Base-by-base conservation (phyloP, 208 protist species). In the Vickermania ingenoplastis region DNA sequence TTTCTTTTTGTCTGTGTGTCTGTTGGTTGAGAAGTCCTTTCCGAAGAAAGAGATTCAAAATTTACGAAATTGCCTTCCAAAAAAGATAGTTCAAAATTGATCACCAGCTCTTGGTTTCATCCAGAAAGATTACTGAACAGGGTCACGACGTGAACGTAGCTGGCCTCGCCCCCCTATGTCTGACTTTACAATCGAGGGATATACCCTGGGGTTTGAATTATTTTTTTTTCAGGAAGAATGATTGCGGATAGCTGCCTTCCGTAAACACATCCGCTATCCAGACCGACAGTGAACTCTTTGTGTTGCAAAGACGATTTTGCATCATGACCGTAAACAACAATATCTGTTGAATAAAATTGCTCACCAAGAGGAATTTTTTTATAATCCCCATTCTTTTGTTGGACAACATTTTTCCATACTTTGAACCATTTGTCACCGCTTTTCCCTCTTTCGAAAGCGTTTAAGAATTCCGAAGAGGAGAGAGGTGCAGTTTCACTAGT, bases 241-340 rank as follows among this genome's bases (percentile, higher is more conserved):
- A 89, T 49, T 0, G 66, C 68, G 11, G 83, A 86, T 30, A 92
- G 74, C 52, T 63, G 41, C 3, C 77, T 74, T 23, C 81, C 86
- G 52, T 89, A 90, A 26, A 63, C 70, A 57, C 85, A 92, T 30
- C 79, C 71, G 0, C 68, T 85, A 59, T 95, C 85, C 3, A 95
- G 61, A 4, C 89, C 89, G 50, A 85, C 69, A 2, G 81, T 79
- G 63, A 73, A 78, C 2, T 67, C 61, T n/a, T 86, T 29, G 27
- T 73, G 29, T 65, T 95, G 81, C 63, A 92, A 62, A 13, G 70
- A 58, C 1, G 79, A 57, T 52, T 83, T 77, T 48, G 85, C 85
- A 58, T 95, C 83, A 59, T 92, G 89, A 5, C 85, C 89, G 70
- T 81, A 95, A 2, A 75, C 59, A 25, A 86, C 60, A 0, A 65